phyloP scores from a whole-genome alignment of 192 early-diverging fungal genomes.

The Coemansia sp. region DNA sequence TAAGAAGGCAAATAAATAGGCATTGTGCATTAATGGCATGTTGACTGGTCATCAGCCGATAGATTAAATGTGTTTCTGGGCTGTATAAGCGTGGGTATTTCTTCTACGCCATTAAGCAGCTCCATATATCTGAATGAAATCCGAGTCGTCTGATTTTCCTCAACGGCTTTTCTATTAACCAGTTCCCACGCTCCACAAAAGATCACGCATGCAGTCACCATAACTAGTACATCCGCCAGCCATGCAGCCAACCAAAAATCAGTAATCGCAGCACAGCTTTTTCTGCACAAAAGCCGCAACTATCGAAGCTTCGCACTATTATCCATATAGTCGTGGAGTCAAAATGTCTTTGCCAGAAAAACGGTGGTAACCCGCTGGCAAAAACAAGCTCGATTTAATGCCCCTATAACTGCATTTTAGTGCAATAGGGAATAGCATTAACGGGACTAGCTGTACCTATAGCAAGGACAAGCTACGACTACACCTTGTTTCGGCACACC shows the following conservation, averaged over 20 bases:
- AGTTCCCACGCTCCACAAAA: conserved; percentile 3
- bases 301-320: conserved; percentile 45
- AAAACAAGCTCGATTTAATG: neutral
- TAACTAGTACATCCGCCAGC: neutral
- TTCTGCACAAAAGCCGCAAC: conserved; percentile 17
- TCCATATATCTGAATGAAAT: too few relatives aligned
- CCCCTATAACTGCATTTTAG: too few relatives aligned
- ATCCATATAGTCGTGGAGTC: conserved; percentile 29
- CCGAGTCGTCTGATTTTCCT: too few relatives aligned
- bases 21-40: too few relatives aligned
- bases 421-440: too few relatives aligned
- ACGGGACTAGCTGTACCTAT: too few relatives aligned
- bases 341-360: conserved; percentile 30
- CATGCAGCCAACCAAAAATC: neutral
- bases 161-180: neutral
- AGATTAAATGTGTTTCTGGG: too few relatives aligned
- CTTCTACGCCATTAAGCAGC: too few relatives aligned
- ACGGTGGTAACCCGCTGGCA: neutral
- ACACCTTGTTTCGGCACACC: neutral
- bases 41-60: too few relatives aligned
- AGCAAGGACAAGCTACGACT: too few relatives aligned
- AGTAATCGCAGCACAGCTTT: neutral
- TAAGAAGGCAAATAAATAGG: neutral
- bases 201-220: neutral
- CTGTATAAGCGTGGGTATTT: too few relatives aligned